Conservation (phyloP, 163 green algal genomes). For the Prototheca cutis region DNA sequence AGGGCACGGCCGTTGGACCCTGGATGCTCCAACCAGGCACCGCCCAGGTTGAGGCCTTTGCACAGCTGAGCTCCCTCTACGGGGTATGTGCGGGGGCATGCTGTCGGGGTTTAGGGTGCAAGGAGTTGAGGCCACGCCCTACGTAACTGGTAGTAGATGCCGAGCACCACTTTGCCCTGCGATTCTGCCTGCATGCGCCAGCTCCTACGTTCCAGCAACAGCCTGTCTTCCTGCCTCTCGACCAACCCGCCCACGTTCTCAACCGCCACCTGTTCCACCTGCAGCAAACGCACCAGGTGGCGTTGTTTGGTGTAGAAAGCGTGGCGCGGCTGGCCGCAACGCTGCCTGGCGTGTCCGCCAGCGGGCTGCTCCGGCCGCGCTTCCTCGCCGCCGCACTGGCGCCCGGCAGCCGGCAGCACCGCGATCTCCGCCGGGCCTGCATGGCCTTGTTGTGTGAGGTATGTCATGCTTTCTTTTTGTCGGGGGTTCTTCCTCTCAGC, state of each 20-base stretch:
- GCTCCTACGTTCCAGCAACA: no score
- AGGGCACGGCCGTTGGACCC: conserved; percentile 2
- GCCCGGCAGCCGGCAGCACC: not conserved
- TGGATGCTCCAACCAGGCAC: not conserved
- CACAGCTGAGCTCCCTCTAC: conserved; percentile 8
- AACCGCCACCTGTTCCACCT: not conserved
- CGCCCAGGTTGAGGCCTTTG: conserved; percentile 1
- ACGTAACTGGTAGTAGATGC: no score
- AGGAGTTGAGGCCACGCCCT: no score
- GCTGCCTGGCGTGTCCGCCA: not conserved
- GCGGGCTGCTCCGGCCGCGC: not conserved
- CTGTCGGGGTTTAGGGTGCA: no score
- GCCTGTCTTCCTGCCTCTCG: no score
- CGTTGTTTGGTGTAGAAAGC: not conserved
- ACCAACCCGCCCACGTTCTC: no score
- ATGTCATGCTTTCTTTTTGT: no score
- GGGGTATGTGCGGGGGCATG: not conserved
- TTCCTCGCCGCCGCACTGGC: not conserved
- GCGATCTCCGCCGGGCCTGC: not conserved
- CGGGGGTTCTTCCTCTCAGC: no score
- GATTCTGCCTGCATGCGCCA: no score
- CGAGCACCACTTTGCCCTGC: no score
- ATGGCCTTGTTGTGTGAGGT: conserved; percentile 4
- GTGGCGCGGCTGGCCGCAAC: not conserved
- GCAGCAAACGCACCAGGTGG: not conserved